phyloP scores from a whole-genome alignment of 345 rosid genomes.

The Reutealis trisperma region DNA sequence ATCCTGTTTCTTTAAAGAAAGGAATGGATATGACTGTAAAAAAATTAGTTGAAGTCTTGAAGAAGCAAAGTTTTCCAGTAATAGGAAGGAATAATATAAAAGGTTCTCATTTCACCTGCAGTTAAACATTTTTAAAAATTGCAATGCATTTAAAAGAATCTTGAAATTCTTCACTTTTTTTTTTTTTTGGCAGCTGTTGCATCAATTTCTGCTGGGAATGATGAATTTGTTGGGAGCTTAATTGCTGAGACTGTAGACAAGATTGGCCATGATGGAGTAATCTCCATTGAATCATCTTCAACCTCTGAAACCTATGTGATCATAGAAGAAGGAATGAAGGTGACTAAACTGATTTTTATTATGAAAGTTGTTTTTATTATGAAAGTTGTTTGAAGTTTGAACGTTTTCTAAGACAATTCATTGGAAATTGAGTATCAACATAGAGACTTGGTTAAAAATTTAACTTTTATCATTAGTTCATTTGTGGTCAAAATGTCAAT shows the following conservation, averaged over 20 bases:
- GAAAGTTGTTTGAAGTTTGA: neutral
- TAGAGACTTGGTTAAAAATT: neutral
- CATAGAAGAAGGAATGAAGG: slow-evolving; percentile 92
- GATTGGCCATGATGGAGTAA: slow-evolving; percentile 87
- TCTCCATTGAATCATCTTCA: slow-evolving; percentile 73
- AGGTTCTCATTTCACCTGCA: slow-evolving; percentile 42
- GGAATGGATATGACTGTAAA: slow-evolving; percentile 67
- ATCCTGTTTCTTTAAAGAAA: slow-evolving; percentile 65
- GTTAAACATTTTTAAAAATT: neutral
- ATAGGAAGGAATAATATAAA: slow-evolving; percentile 61
- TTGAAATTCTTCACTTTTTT: slow-evolving; percentile 18
- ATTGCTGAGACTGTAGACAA: slow-evolving; percentile 70
- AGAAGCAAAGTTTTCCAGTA: slow-evolving; percentile 56
- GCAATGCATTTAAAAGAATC: neutral
- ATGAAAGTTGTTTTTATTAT: slow-evolving; percentile 12
- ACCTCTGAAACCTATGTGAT: slow-evolving; percentile 66
- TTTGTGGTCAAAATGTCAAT: neutral
- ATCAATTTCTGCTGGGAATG: slow-evolving; percentile 84
- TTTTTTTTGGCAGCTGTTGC: slow-evolving; percentile 65
- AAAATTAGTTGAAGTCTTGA: slow-evolving; percentile 54
- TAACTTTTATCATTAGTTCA: neutral
- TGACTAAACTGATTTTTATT: slow-evolving; percentile 25
- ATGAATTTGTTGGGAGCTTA: slow-evolving; percentile 69
- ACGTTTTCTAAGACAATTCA: neutral
- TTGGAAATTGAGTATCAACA: neutral